Evolutionary conservation across 805 yeast genomes (phyloP).

Genomic region (Cyberlindnera euphorbiae): DNA sequence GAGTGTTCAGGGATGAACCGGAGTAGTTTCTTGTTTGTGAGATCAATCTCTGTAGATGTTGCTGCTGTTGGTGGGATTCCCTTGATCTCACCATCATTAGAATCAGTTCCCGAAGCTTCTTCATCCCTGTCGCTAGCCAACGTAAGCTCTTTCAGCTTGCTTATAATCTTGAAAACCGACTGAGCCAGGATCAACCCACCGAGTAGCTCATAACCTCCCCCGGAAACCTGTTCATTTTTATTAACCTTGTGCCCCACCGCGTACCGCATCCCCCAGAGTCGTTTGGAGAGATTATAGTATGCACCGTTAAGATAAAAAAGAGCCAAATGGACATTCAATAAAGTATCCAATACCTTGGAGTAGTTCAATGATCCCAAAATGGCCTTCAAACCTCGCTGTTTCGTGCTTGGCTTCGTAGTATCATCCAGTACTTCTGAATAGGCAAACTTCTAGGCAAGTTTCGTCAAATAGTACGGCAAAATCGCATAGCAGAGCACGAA

Average conservation of each 20-base stretch:
- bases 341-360: conserved; percentile 41
- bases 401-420: conserved; percentile 15
- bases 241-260: conserved; percentile 62
- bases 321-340: conserved; percentile 71
- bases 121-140: too few relatives aligned
- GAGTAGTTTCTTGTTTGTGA: conserved; percentile 51
- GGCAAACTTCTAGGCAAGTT: conserved; percentile 17
- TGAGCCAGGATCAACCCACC: conserved; percentile 61
- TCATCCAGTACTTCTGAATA: conserved; percentile 10
- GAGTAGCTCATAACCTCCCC: conserved; percentile 68
- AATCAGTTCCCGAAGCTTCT: background rate
- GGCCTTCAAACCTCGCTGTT: conserved; percentile 11
- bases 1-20: conserved; percentile 68
- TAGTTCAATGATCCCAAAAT: conserved; percentile 32
- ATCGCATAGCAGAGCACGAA: conserved; percentile 58
- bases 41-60: conserved; percentile 34
- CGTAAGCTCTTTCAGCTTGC: conserved; percentile 8
- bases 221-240: conserved; percentile 33
- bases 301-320: conserved; percentile 78
- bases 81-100: conserved; percentile 9
- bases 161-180: conserved; percentile 36
- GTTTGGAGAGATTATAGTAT: conserved; percentile 72
- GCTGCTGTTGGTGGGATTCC: conserved; percentile 8
- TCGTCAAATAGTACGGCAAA: conserved; percentile 51
- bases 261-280: conserved; percentile 77